These are phyloP conservation scores for Lactarius tabidus DNA, from an alignment of 768 basidiomycete genomes.

Conservation along the genomic window DNA sequence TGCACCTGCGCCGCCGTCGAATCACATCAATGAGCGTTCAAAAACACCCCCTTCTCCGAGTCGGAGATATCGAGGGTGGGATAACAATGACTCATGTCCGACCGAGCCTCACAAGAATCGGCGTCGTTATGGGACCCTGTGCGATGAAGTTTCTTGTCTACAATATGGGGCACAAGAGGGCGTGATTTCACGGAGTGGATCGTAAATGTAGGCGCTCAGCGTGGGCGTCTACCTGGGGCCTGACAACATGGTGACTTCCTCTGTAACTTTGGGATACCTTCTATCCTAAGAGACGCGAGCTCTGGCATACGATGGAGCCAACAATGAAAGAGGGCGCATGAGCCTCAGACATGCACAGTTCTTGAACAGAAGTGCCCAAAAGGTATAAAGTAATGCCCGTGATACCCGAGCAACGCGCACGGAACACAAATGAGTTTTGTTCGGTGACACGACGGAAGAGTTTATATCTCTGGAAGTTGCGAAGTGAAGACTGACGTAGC, in stretches of 20 bases:
- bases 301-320: background rate
- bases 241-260: background rate
- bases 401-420: background rate
- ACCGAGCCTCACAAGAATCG: background rate
- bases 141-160: background rate
- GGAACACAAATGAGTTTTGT: background rate
- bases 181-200: background rate
- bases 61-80: background rate
- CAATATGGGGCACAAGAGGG: background rate
- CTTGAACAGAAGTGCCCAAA: background rate
- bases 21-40: background rate
- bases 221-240: background rate
- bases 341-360: background rate
- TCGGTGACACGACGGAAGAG: background rate
- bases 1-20: background rate
- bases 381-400: background rate
- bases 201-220: background rate
- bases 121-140: background rate
- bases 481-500: background rate
- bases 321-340: background rate
- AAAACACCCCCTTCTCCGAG: background rate
- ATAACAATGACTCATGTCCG: background rate
- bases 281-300: background rate
- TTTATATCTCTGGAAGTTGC: background rate
- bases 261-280: background rate